Conservation (phyloP, 108 stramenopile species). For the Hondaea fermentalgiana region DNA sequence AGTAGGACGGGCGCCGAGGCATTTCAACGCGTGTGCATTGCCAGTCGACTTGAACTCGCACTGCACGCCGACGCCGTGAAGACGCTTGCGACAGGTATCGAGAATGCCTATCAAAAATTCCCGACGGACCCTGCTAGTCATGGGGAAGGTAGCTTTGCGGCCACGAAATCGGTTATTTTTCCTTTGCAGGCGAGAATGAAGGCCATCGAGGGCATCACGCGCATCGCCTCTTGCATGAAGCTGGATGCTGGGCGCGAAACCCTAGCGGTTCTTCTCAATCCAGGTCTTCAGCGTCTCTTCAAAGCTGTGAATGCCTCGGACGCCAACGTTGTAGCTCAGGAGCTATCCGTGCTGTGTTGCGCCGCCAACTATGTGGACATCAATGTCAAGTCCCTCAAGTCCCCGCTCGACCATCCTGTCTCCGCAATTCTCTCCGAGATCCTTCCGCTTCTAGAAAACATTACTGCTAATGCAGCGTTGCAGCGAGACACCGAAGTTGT, state of each 20-base stretch:
- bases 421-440: background rate
- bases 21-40: background rate
- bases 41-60: background rate
- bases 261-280: background rate
- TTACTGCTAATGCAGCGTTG: background rate
- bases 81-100: background rate
- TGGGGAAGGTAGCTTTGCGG: background rate
- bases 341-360: background rate
- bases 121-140: background rate
- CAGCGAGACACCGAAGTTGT: background rate
- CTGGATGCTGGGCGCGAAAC: background rate
- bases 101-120: background rate
- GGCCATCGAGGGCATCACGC: background rate
- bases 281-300: background rate
- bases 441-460: background rate
- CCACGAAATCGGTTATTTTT: background rate
- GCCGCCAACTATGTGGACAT: background rate
- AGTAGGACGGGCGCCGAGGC: background rate
- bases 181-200: background rate
- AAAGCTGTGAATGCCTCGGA: background rate
- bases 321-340: background rate
- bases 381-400: background rate
- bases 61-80: background rate
- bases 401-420: background rate
- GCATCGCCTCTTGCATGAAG: conserved; percentile 4